These are phyloP conservation scores for Bacidia gigantensis DNA, from an alignment of 495 filamentous ascomycete species.

Conservation along the genomic window DNA sequence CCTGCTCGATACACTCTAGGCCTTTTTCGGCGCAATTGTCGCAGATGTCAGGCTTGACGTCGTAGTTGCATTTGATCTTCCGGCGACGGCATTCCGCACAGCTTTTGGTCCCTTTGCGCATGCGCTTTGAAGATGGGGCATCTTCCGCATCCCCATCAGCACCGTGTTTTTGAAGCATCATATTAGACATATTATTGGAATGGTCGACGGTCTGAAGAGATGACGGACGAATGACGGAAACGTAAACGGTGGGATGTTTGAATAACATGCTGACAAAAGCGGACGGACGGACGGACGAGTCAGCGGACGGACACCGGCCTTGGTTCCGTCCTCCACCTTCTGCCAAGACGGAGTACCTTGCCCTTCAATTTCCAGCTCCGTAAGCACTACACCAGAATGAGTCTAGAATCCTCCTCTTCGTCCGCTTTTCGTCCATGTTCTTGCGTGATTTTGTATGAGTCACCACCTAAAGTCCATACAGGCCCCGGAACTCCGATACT, in stretches of 20 bases:
- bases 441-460: neutral
- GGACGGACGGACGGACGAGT: neutral
- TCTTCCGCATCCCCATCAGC: neutral
- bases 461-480: neutral
- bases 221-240: neutral
- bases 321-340: no score
- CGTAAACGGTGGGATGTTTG: neutral
- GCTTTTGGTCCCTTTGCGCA: constrained; percentile 42
- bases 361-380: no score
- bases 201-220: neutral
- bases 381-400: no score
- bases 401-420: neutral
- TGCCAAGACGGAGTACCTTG: no score
- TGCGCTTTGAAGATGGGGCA: constrained; percentile 21
- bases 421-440: neutral
- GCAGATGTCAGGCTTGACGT: constrained; percentile 15
- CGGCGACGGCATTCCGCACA: constrained; percentile 41
- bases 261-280: neutral
- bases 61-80: constrained; percentile 29
- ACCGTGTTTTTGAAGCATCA: neutral
- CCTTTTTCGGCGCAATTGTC: constrained; percentile 14
- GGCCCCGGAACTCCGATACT: neutral
- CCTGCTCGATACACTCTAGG: constrained; percentile 28
- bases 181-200: neutral
- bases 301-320: neutral